Evolutionary conservation across 2,329 filamentous ascomycete species (phyloP).

Genomic region (Cytospora piceicola): DNA sequence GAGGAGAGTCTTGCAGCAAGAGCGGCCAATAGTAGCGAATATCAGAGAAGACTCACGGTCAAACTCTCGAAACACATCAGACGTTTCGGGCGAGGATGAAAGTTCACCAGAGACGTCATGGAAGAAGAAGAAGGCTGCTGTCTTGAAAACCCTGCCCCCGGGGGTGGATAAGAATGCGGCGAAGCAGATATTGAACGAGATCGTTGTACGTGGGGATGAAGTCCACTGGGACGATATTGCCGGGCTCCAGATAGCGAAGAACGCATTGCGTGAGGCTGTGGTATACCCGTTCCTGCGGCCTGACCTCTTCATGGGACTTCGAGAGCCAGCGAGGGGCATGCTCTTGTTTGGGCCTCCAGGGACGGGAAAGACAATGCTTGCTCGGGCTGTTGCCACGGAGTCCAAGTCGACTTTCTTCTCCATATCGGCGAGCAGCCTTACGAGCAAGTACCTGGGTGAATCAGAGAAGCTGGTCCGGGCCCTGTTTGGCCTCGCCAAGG

Average conservation of each 20-base stretch:
- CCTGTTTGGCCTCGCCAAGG: slow-evolving; percentile 86
- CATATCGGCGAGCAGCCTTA: slow-evolving; percentile 91
- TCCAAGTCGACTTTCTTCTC: slow-evolving; percentile 96
- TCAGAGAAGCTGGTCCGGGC: slow-evolving; percentile 95
- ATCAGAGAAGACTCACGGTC: slow-evolving; percentile 23
- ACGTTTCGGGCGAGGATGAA: slow-evolving; percentile 48
- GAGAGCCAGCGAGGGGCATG: slow-evolving; percentile 94
- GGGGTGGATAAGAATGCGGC: slow-evolving; percentile 83
- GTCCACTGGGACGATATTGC: slow-evolving; percentile 95
- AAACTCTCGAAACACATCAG: slow-evolving; percentile 25
- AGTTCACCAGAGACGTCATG: slow-evolving; percentile 53
- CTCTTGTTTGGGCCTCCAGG: slow-evolving; percentile 93
- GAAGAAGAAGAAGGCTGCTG: slow-evolving; percentile 63
- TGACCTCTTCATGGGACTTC: slow-evolving; percentile 92
- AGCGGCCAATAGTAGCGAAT: slow-evolving; percentile 6
- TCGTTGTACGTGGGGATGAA: slow-evolving; percentile 90
- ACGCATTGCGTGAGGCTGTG: slow-evolving; percentile 89
- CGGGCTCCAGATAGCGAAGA: slow-evolving; percentile 87
- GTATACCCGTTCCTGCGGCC: slow-evolving; percentile 96
- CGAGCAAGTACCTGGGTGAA: slow-evolving; percentile 94
- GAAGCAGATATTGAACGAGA: slow-evolving; percentile 92
- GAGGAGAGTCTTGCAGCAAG: slow-evolving; percentile 26
- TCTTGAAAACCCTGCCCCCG: slow-evolving; percentile 78
- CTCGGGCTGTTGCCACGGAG: slow-evolving; percentile 91
- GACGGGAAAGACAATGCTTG: slow-evolving; percentile 99